Evolutionary conservation across 169 alveolate genomes (phyloP).

Genomic region (Fabrea salina): DNA sequence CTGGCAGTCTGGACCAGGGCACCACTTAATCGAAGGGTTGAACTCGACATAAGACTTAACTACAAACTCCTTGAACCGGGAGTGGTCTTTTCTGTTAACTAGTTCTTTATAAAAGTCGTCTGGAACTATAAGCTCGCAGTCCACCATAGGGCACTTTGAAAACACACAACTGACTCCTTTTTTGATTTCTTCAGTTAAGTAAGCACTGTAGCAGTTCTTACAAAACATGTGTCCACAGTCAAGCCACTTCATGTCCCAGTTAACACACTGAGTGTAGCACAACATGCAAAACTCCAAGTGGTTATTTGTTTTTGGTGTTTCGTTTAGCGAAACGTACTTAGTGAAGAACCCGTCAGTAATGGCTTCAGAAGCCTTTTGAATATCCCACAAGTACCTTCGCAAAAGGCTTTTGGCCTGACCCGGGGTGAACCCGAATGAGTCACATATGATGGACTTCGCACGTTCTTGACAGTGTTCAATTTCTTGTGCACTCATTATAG

Average conservation of each 20-base stretch:
- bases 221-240: conserved; percentile 29
- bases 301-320: no score
- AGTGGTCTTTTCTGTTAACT: conserved; percentile 10
- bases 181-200: conserved; percentile 32
- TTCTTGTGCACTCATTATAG: no score
- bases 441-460: no score
- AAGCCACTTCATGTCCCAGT: not conserved
- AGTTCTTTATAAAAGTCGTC: conserved; percentile 36
- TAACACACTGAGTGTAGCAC: not conserved
- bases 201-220: conserved; percentile 41
- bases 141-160: conserved; percentile 50
- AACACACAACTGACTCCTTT: conserved; percentile 50
- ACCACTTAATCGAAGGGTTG: conserved; percentile 69
- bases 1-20: conserved; percentile 82
- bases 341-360: no score
- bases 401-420: no score
- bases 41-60: conserved; percentile 53
- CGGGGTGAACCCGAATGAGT: no score
- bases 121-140: conserved; percentile 52
- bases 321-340: no score
- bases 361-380: no score
- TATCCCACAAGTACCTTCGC: no score
- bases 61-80: conserved; percentile 41
- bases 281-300: not conserved
- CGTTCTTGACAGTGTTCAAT: no score